Percentiles rank a stretch among this genome's conserved stretches.
phyloP scores from a whole-genome alignment of 2,329 filamentous ascomycete genomes.

The Penicillium sp. region DNA sequence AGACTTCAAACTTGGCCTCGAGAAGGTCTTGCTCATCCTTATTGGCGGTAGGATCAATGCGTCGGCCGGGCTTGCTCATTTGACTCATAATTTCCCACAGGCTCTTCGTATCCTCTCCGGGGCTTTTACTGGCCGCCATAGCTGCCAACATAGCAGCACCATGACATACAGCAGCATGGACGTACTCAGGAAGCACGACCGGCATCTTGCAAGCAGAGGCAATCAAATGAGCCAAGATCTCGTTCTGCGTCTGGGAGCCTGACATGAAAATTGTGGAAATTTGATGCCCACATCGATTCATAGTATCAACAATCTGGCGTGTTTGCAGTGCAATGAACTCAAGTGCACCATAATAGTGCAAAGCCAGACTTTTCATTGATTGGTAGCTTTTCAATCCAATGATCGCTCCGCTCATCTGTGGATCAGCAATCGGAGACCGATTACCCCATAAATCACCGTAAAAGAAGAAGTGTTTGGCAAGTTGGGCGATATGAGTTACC shows the following conservation, averaged over 20 bases:
- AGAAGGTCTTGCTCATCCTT: background rate
- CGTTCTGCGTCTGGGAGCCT: conserved; percentile 90
- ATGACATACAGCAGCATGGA: conserved; percentile 91
- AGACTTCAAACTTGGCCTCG: background rate
- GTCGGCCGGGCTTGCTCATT: conserved; percentile 85
- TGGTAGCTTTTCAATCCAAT: conserved; percentile 87
- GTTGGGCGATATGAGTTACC: conserved; percentile 63
- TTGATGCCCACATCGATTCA: conserved; percentile 83
- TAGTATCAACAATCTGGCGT: conserved; percentile 85
- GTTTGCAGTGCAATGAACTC: conserved; percentile 99
- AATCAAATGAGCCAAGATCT: conserved; percentile 83
- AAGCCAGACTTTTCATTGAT: conserved; percentile 79
- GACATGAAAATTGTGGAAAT: conserved; percentile 96
- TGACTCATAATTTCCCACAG: conserved; percentile 94
- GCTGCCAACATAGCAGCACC: conserved; percentile 93
- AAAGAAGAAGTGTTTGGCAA: conserved; percentile 91
- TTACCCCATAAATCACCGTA: conserved; percentile 98
- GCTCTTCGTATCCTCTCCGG: conserved; percentile 73
- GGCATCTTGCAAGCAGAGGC: conserved; percentile 86
- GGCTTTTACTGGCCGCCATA: conserved; percentile 80
- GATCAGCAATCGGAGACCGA: conserved; percentile 87
- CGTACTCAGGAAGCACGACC: conserved; percentile 87
- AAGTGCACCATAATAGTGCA: conserved; percentile 94
- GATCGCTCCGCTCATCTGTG: conserved; percentile 87
- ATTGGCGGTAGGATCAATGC: conserved; percentile 72